A percentile compares a stretch with the other conserved stretches of the same genome.
phyloP scores from a whole-genome alignment of 768 basidiomycete species.

The Termitomyces sp. region DNA sequence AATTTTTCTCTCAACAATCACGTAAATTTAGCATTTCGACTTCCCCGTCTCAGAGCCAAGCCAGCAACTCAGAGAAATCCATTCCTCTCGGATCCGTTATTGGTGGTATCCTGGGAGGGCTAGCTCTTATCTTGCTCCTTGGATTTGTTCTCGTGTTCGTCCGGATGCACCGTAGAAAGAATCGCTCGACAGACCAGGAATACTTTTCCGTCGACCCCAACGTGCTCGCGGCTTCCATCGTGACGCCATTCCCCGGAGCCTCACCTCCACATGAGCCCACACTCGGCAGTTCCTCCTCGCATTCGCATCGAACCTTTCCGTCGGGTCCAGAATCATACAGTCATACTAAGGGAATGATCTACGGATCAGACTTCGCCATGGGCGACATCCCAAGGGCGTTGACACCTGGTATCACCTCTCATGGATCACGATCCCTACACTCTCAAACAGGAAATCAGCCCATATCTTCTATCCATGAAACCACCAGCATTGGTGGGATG shows the following conservation, averaged over 20 bases:
- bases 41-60: not conserved
- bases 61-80: not conserved
- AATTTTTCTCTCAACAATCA: not conserved
- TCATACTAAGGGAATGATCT: not conserved
- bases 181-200: not conserved
- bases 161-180: not conserved
- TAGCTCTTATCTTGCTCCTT: not conserved
- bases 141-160: not conserved
- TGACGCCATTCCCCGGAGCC: not conserved
- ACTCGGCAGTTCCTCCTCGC: not conserved
- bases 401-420: not conserved
- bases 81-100: not conserved
- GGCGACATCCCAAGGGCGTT: not conserved
- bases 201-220: not conserved
- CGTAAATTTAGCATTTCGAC: not conserved
- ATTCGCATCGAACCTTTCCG: not conserved
- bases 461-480: not conserved
- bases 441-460: not conserved
- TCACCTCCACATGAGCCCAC: not conserved
- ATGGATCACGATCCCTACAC: not conserved
- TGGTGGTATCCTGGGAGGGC: not conserved
- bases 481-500: not conserved
- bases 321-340: not conserved
- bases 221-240: not conserved
- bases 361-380: not conserved